Evolutionary conservation across 1,284 basidiomycete genomes (phyloP), one percentile per base, ranked within the genome.

Genomic region (Sanghuangporus weigelae): DNA sequence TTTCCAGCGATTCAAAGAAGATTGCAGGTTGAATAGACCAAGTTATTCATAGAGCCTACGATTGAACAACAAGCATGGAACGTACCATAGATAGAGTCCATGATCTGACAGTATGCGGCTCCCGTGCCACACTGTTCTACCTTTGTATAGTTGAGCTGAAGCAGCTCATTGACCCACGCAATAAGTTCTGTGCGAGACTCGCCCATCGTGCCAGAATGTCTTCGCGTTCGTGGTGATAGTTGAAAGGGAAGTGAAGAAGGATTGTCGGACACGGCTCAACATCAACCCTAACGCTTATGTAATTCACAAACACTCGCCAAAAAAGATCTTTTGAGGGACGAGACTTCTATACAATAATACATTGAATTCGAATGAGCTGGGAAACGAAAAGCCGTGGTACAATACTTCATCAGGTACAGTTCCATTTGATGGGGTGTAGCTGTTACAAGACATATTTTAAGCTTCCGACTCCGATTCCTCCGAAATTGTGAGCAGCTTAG

Each of bases 81-180:
- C 78, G 71, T 68, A 95, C 94, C 87, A 73, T 90, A 98, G 79
- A 98, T 88, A 55, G 92, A 94, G 80, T 98, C 96, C 63, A 98
- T 78, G 72, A 98, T 82, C 76, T 96, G 95, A 74, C 93, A 95
- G 76, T 96, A 96, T 38, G 92, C 92, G 14, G 84, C 91, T 65
- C 95, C 95, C 0, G 87, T 86, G 38, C 96, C 96, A 73, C 93
- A 97, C 77, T 98, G 95, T 76, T 96, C 95, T 66, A 97, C 78
- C 77, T 98, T 98, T 38, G 91, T 94, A 78, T 97, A 95, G 77
- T 90, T 92, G 74, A 94, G 78, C 71, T 90, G 87, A 7, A 98
- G 84, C 21, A 99, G 87, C 55, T 96, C 93, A 77, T 98, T 98
- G 72, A 98, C 79, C 97, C 97, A 99, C 57, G 83, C 82, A 48